phyloP scores from a whole-genome alignment of 1,284 basidiomycete genomes.

The Trichosporon coremiiforme region DNA sequence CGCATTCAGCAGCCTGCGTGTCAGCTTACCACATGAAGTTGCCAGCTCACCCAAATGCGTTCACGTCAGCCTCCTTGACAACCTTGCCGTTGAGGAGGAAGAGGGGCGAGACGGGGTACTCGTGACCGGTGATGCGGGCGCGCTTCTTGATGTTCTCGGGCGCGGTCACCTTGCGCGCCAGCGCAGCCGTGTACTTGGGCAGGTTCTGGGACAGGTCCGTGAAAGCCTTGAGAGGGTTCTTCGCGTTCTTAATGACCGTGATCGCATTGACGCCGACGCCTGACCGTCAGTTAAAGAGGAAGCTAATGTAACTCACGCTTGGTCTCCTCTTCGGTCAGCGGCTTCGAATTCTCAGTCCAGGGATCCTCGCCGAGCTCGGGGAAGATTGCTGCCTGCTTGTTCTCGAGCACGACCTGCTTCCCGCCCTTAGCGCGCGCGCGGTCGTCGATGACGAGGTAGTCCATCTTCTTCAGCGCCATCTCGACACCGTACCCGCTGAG shows the following conservation, averaged over 20 bases:
- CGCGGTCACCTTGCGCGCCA: constrained; percentile 66
- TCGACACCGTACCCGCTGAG: constrained; percentile 88
- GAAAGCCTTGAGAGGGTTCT: constrained; percentile 65
- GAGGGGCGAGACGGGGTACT: constrained; percentile 35
- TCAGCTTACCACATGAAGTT: constrained; percentile 23
- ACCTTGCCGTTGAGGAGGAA: constrained; percentile 78
- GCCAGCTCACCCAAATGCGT: constrained; percentile 64
- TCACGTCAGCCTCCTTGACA: constrained; percentile 67
- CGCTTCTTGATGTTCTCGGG: constrained; percentile 62
- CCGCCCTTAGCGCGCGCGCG: constrained; percentile 51
- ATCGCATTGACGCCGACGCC: constrained; percentile 72
- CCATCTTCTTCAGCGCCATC: constrained; percentile 93
- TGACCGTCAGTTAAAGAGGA: constrained; percentile 41
- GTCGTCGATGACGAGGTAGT: constrained; percentile 93
- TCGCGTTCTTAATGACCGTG: constrained; percentile 68
- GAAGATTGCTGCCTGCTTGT: constrained; percentile 27
- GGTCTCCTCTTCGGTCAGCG: constrained; percentile 69
- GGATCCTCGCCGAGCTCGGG: constrained; percentile 49
- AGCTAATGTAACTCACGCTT: constrained; percentile 54
- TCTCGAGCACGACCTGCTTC: constrained; percentile 21
- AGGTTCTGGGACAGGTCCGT: constrained; percentile 80
- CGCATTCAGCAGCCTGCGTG: constrained; percentile 65
- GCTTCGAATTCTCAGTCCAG: constrained; percentile 61
- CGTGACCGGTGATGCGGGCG: constrained; percentile 60
- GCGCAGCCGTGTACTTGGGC: constrained; percentile 74